Conservation (phyloP, 208 protist species). For the Crithidia fasciculata region DNA sequence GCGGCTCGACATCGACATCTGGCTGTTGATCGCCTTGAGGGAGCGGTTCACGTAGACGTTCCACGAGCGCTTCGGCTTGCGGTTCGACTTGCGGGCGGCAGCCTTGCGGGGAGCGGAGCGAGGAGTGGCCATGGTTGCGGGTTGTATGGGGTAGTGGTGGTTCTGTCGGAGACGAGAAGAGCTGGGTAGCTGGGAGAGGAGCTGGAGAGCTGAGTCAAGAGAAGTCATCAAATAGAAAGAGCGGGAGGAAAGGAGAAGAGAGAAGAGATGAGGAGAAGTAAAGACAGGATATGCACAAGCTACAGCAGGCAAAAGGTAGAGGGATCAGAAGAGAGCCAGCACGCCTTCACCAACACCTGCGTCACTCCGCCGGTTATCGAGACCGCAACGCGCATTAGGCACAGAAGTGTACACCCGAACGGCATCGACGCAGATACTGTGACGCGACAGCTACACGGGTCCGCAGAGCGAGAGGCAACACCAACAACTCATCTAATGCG, state of each 20-base stretch:
- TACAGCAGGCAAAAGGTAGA: no score
- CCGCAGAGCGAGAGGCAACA: no score
- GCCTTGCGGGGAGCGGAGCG: conserved; percentile 42
- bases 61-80: conserved; percentile 82
- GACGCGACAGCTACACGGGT: no score
- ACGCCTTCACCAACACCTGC: no score
- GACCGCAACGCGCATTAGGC: no score
- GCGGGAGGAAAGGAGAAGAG: conserved; percentile 1
- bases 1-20: conserved; percentile 94
- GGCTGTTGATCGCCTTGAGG: conserved; percentile 96
- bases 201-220: not conserved
- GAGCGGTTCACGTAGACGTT: conserved; percentile 92
- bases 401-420: no score
- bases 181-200: not conserved
- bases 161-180: not conserved
- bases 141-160: conserved; percentile 29
- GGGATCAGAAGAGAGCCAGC: no score
- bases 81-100: conserved; percentile 45
- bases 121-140: conserved; percentile 52
- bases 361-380: no score
- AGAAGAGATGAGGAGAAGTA: not conserved
- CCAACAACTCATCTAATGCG: no score
- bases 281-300: not conserved
- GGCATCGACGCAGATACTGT: no score
- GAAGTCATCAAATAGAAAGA: not conserved